These are phyloP conservation scores for Lepraria neglecta DNA, from an alignment of 495 filamentous ascomycete genomes.

Conservation along the genomic window DNA sequence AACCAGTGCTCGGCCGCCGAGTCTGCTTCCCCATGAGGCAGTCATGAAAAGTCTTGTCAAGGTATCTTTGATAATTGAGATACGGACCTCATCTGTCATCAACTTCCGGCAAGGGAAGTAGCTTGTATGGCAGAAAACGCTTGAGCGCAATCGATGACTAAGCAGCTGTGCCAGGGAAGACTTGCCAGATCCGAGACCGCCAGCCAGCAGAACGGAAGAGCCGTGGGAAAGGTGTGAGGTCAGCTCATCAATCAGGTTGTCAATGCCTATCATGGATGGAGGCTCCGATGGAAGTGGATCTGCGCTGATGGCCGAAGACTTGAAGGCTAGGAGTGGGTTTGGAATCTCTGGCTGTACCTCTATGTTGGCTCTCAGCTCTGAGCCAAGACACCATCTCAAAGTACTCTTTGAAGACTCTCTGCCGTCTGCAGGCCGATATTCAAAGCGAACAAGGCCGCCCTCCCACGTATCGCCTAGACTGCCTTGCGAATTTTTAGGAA, in stretches of 20 bases:
- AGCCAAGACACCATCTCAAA: conserved; percentile 67
- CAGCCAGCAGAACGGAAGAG: conserved; percentile 83
- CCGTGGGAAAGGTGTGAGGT: conserved; percentile 67
- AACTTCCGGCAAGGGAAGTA: conserved; percentile 80
- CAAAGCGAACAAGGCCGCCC: conserved; percentile 74
- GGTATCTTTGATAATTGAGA: conserved; percentile 85
- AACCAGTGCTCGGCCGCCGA: conserved; percentile 74
- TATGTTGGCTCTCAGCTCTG: conserved; percentile 63
- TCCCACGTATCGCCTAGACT: conserved; percentile 41
- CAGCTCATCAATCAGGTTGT: conserved; percentile 63
- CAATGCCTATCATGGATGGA: conserved; percentile 77
- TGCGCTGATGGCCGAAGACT: conserved; percentile 43
- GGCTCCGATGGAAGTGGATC: conserved; percentile 46
- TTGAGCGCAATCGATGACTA: conserved; percentile 57
- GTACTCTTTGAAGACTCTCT: conserved; percentile 44
- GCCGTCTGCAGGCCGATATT: conserved; percentile 45
- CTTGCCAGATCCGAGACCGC: conserved; percentile 85
- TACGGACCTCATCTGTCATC: conserved; percentile 78
- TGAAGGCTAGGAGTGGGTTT: conserved; percentile 47
- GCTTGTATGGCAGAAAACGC: conserved; percentile 65
- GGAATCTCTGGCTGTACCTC: conserved; percentile 66
- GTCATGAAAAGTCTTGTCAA: conserved; percentile 75
- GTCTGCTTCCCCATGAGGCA: conserved; percentile 80
- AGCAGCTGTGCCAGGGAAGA: conserved; percentile 63
- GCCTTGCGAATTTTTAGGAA: conserved; percentile 38